These are phyloP conservation scores for Saccharomycopsis amapae DNA, from an alignment of 805 yeast genomes.

Conservation along the genomic window DNA sequence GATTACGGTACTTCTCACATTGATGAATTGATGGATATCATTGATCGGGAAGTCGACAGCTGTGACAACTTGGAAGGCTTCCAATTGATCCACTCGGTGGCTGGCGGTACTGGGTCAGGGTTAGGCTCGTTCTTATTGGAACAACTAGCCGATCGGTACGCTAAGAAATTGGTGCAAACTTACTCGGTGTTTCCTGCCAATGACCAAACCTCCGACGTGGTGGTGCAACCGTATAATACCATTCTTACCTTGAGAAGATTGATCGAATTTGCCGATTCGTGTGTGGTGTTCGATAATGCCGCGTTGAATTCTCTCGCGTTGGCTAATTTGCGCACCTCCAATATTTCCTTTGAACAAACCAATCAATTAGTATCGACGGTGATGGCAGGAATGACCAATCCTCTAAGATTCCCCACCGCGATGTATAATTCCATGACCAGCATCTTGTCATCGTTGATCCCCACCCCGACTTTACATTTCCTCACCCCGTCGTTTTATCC, in stretches of 20 bases:
- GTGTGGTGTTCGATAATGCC: slow-evolving; percentile 86
- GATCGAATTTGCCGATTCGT: slow-evolving; percentile 78
- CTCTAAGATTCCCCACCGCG: slow-evolving; percentile 86
- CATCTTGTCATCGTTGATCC: slow-evolving; percentile 72
- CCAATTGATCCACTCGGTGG: slow-evolving; percentile 87
- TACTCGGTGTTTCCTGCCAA: slow-evolving; percentile 80
- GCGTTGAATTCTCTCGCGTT: slow-evolving; percentile 72
- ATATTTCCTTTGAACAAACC: slow-evolving; percentile 68
- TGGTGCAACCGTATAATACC: slow-evolving; percentile 94
- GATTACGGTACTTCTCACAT: slow-evolving; percentile 58
- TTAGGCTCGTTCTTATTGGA: slow-evolving; percentile 81
- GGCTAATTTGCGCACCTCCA: slow-evolving; percentile 44
- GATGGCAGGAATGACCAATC: slow-evolving; percentile 77
- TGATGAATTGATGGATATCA: slow-evolving; percentile 72
- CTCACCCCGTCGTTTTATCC: slow-evolving; percentile 69
- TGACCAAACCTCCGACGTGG: slow-evolving; percentile 86
- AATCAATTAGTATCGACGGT: slow-evolving; percentile 83
- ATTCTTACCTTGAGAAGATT: slow-evolving; percentile 74
- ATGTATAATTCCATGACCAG: slow-evolving; percentile 83
- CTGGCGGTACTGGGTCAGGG: slow-evolving; percentile 99
- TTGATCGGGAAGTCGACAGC: slow-evolving; percentile 84
- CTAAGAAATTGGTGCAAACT: slow-evolving; percentile 77
- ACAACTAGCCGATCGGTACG: slow-evolving; percentile 68
- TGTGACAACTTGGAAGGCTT: slow-evolving; percentile 88
- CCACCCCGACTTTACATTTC: slow-evolving; percentile 79